A percentile compares a stretch with the other conserved stretches of the same genome.
Conservation (phyloP, 257 asterid species). For the Solanum lignicaule region DNA sequence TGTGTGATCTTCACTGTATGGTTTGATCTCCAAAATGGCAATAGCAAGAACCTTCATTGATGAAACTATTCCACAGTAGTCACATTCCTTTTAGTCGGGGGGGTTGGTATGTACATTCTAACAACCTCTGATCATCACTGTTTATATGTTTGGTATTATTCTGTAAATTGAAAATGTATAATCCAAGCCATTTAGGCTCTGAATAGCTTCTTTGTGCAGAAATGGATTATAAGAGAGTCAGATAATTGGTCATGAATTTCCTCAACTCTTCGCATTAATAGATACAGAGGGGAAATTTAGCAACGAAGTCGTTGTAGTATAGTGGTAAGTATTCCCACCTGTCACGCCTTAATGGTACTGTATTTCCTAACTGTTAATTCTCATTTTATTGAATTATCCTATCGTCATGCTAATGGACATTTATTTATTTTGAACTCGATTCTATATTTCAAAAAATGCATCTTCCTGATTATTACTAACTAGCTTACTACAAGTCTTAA, state of each 20-base stretch:
- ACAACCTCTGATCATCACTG: neutral
- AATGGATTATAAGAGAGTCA: no score
- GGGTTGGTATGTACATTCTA: neutral
- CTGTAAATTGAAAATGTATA: neutral
- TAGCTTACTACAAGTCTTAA: neutral
- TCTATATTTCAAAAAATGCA: neutral
- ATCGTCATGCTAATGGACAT: no score
- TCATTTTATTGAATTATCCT: no score
- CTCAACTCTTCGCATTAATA: no score
- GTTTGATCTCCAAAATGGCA: neutral
- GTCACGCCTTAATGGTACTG: constrained; percentile 41
- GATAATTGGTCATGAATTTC: no score
- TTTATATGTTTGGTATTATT: neutral
- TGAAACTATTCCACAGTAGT: neutral
- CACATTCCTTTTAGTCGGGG: neutral
- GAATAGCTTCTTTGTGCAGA: neutral
- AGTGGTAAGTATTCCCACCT: constrained; percentile 98
- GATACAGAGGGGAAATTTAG: fast-evolving
- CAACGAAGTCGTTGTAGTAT: constrained; percentile 68
- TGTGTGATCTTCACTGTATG: neutral
- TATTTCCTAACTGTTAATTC: no score
- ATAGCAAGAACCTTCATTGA: neutral
- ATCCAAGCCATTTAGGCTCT: neutral
- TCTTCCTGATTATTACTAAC: neutral
- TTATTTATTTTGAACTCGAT: no score